Conservation (phyloP, 2,329 filamentous ascomycete species). For the Diaporthe capsici region DNA sequence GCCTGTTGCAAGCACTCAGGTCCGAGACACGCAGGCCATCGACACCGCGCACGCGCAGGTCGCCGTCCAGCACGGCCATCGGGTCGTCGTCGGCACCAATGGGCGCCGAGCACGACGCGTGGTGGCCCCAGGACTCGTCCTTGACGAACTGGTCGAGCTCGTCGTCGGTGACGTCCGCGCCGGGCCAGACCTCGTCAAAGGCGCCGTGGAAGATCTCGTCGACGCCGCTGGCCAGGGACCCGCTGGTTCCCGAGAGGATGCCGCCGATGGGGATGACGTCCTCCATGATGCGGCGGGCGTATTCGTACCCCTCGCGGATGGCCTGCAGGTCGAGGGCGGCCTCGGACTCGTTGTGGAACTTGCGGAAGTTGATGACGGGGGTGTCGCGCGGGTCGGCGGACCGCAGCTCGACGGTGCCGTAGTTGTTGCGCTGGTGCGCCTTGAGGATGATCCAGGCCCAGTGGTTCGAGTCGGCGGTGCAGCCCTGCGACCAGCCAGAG, state of each 20-base stretch:
- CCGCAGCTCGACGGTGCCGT: constrained; percentile 44
- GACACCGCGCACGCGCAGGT: constrained; percentile 29
- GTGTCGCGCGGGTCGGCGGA: constrained; percentile 44
- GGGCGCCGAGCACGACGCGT: constrained; percentile 30
- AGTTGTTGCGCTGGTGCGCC: constrained; percentile 46
- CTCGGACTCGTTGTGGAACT: constrained; percentile 56
- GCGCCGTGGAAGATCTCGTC: constrained; percentile 30
- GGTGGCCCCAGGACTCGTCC: constrained; percentile 35
- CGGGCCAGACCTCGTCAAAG: constrained; percentile 27
- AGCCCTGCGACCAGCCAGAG: constrained; percentile 43
- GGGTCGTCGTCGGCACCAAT: constrained; percentile 24
- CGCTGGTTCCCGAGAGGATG: not conserved
- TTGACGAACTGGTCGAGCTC: constrained; percentile 27
- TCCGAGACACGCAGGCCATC: constrained; percentile 27
- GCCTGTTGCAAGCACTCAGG: constrained; percentile 26
- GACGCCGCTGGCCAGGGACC: constrained; percentile 12
- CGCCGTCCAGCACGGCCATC: constrained; percentile 29
- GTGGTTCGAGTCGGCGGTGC: constrained; percentile 35
- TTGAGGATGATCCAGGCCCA: constrained; percentile 46
- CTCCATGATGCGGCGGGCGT: constrained; percentile 24
- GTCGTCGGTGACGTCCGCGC: constrained; percentile 11
- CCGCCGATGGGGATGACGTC: constrained; percentile 28
- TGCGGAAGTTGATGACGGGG: constrained; percentile 64
- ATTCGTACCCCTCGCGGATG: constrained; percentile 47
- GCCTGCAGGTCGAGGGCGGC: constrained; percentile 62